Base-by-base conservation (phyloP, 2,329 filamentous ascomycete genomes). In the Cytospora leucostoma region DNA sequence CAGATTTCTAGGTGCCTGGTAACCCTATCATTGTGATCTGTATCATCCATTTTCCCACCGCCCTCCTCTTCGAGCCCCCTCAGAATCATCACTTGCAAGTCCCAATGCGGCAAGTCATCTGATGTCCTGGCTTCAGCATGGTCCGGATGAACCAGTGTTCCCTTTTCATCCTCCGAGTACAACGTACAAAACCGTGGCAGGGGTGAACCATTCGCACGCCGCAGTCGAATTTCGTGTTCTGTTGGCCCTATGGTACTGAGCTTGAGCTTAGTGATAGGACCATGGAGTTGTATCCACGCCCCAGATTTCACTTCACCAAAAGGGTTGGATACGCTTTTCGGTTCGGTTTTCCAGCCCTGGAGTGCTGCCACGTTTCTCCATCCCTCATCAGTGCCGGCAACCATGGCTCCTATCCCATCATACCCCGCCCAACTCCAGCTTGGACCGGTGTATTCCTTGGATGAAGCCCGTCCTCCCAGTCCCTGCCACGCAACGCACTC, bases 401-500 rank as follows among this genome's bases (percentile, higher is more conserved):
- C 7, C 34, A 2, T 33, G 6, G 40, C 56, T 37, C n/a, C 56
- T 19, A 58, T 51, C 13, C 67, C 68, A 7, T 52, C 58, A 49
- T 66, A 68, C 27, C 67, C 56, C 17, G 65, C 62, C 67, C 67
- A 69, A 47, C 67, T 68, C 67, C 67, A 69, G 64, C 65, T 68
- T 5, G 67, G 67, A 8, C 65, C 67, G 7, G 59, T 62, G 15
- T 67, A 69, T 12, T 59, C 47, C 17, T 64, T 49, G 13, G 5
- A 19, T 21, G 56, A 60, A 21, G 15, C 32, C 7, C 64, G 54
- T 13, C 38, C 51, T 13, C 54, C 62, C 10, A 65, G 32, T 3
- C 57, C 44, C 47, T 67, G 62, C 67, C 67, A 68, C 17, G 64
- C 55, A 13, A 69, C 21, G 27, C 65, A 64, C 2, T 63, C 61